Conservation (phyloP, 2,329 filamentous ascomycete species). For the Colletotrichum sp. region DNA sequence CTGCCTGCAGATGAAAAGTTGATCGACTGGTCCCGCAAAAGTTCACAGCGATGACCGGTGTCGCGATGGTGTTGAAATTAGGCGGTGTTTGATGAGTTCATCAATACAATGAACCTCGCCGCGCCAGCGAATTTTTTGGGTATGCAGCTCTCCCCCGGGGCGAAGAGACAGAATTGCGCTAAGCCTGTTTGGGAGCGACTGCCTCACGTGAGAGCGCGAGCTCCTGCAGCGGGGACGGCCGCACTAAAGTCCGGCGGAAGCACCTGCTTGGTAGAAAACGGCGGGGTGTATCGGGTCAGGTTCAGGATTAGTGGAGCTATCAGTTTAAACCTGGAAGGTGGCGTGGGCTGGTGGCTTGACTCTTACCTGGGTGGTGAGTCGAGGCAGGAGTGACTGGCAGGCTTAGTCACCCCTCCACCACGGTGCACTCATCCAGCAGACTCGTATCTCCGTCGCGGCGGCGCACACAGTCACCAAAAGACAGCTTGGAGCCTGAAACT, state of each 20-base stretch:
- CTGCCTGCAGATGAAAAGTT: neutral
- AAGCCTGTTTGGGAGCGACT: neutral
- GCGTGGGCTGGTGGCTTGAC: neutral
- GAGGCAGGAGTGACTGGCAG: neutral
- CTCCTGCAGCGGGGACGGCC: neutral
- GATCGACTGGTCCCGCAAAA: conserved; percentile 21
- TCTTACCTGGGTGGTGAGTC: neutral
- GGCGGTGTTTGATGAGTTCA: conserved; percentile 11
- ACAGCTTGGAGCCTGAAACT: neutral
- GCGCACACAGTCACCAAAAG: neutral
- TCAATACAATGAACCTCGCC: conserved; percentile 9
- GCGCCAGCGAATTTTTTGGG: conserved; percentile 21
- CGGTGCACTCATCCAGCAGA: neutral
- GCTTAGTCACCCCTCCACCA: neutral
- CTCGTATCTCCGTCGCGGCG: neutral
- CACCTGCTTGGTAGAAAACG: neutral
- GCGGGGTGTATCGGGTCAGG: neutral
- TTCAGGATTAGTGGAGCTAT: neutral
- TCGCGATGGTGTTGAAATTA: conserved; percentile 9
- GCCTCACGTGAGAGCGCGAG: conserved; percentile 9
- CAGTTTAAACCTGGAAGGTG: neutral
- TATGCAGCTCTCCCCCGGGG: conserved; percentile 7
- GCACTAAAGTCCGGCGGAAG: neutral
- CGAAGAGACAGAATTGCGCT: neutral
- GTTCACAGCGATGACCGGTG: conserved; percentile 25